These are phyloP conservation scores for Metarhizium guizhouense DNA, from an alignment of 2,329 filamentous ascomycete genomes.

Conservation along the genomic window DNA sequence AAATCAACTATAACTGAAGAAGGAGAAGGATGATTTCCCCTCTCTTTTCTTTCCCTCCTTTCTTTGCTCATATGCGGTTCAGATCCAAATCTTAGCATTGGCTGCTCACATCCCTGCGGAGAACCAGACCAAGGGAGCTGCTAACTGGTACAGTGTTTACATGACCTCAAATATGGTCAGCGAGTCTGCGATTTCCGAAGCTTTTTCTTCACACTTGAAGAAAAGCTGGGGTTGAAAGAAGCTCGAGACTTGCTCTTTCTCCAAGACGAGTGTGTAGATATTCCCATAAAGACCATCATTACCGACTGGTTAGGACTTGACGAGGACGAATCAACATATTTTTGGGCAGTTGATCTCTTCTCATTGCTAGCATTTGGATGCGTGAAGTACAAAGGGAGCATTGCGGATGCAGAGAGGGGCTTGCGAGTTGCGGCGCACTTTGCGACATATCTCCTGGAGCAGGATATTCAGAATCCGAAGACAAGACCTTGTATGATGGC, in stretches of 20 bases:
- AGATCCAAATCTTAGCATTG: neutral
- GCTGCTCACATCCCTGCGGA: neutral
- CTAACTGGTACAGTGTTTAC: neutral
- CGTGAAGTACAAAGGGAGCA: neutral
- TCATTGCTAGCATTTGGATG: neutral
- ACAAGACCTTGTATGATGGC: constrained; percentile 2
- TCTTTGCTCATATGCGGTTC: neutral
- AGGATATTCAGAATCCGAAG: neutral
- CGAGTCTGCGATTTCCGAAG: constrained; percentile 4
- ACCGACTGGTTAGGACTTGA: neutral
- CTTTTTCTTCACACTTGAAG: neutral
- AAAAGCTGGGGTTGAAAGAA: neutral
- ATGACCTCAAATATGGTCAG: neutral
- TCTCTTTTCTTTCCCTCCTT: neutral
- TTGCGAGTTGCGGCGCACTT: neutral
- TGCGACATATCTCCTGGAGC: neutral
- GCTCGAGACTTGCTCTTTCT: neutral
- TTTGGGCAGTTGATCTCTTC: constrained; percentile 3
- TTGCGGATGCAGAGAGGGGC: neutral
- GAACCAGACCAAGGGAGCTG: neutral
- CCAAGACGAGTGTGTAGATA: neutral
- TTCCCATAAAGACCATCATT: neutral
- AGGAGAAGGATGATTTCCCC: neutral
- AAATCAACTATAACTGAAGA: neutral
- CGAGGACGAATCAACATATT: neutral